Base-by-base conservation (phyloP, 2,329 filamentous ascomycete genomes). In the Drechslerella coelobrocha region DNA sequence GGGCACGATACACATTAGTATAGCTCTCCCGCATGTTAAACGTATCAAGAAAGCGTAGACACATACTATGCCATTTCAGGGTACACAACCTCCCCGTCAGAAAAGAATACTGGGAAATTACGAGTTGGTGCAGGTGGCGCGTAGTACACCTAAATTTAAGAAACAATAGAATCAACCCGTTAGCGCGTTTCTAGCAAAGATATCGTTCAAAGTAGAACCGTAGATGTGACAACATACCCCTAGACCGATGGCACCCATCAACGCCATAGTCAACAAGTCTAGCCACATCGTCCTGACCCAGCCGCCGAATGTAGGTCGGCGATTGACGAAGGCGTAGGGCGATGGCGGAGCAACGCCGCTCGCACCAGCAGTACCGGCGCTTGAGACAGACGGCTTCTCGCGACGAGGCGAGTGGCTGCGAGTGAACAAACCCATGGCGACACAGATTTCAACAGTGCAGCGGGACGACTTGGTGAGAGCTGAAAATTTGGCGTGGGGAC, bases 241-340 rank as follows among this genome's bases (percentile, higher is more conserved):
- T 0, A 90, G 82, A 14, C 87, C 88, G 51, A 90, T 79, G 10
- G 83, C 85, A 8, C 88, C 88, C 82, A 90, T 84, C 23, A 80
- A 77, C 7, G 81, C 79, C 86, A 90, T 90, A 29, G 87, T 89
- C 19, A 88, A 55, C 56, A 90, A 83, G 75, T 90, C 88, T 10
- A 89, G 78, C 82, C 84, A 87, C 2, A 86, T 88, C 7, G 82
- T 81, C 77, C 87, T 89, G 73, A 89, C 77, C 88, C 88, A 90
- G 76, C 88, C 86, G 2, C 88, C 86, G 73, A 90, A 88, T 1
- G 80, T 83, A 1, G 87, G 87, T 9, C 83, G 80, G 1, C 76
- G 79, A 1, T 80, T 80, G 81, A 85, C 84, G 60, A 72, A 72
- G 3, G 68, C 68, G 34, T 72, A 60, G 23, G 66, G 66, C 19